Percentiles rank a stretch among this genome's conserved stretches.
These are phyloP conservation scores for Protomyces lactucae-debilis DNA, from an alignment of 1,139 yeast species.

Conservation along the genomic window DNA sequence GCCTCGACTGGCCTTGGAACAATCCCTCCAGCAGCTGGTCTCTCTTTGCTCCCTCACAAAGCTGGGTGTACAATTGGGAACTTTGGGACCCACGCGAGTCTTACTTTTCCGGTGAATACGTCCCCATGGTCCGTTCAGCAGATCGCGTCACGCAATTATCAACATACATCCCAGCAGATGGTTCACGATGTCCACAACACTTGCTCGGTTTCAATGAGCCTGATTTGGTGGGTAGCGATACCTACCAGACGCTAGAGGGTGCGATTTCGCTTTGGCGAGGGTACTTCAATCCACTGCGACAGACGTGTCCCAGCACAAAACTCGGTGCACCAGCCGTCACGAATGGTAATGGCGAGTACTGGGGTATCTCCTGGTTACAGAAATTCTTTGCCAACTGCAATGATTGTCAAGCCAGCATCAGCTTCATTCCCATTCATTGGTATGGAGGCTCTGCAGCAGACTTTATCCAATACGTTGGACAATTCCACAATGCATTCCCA, in stretches of 20 bases:
- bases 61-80: slow-evolving; percentile 28
- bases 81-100: slow-evolving; percentile 16
- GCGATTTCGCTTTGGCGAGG: slow-evolving; percentile 22
- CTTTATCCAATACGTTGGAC: slow-evolving; percentile 3
- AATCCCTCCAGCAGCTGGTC: slow-evolving; percentile 3
- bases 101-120: slow-evolving; percentile 16
- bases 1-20: slow-evolving; percentile 26
- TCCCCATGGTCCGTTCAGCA: slow-evolving; percentile 11
- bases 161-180: not conserved
- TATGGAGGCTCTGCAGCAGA: slow-evolving; percentile 7
- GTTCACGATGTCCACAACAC: not conserved
- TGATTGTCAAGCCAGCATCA: slow-evolving; percentile 9
- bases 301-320: slow-evolving; percentile 10
- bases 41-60: slow-evolving; percentile 11
- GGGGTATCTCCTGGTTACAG: slow-evolving; percentile 25
- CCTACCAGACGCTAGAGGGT: slow-evolving; percentile 11
- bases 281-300: slow-evolving; percentile 23
- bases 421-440: slow-evolving; percentile 25
- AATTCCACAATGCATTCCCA: slow-evolving; percentile 17
- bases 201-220: slow-evolving; percentile 29
- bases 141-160: slow-evolving; percentile 9
- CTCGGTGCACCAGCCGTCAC: slow-evolving; percentile 27
- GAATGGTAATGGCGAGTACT: slow-evolving; percentile 2
- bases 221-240: slow-evolving; percentile 21
- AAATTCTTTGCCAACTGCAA: slow-evolving; percentile 23